phyloP scores from a whole-genome alignment of 2,329 filamentous ascomycete species.

The Penicillium thymicola region DNA sequence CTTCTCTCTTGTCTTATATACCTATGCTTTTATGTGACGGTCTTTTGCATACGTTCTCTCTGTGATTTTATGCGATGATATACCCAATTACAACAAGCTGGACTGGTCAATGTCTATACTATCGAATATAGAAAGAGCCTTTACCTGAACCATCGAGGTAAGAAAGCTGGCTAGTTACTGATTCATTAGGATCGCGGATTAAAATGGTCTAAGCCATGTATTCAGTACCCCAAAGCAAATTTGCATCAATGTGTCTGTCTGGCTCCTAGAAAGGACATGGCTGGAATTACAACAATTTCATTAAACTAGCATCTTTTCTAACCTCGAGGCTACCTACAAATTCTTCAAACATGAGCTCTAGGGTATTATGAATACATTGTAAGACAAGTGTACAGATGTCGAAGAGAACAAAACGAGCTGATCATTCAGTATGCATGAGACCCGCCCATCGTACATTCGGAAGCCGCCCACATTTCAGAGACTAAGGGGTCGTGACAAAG shows the following conservation, averaged over 20 bases:
- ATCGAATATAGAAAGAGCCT: neutral
- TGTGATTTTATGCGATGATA: neutral
- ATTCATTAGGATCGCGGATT: neutral
- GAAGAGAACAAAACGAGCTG: constrained; percentile 6
- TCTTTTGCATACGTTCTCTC: neutral
- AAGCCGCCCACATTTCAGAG: constrained; percentile 9
- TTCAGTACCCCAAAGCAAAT: neutral
- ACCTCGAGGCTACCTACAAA: neutral
- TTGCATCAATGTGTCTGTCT: neutral
- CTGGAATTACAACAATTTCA: neutral
- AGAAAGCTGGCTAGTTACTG: neutral
- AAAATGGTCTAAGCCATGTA: neutral
- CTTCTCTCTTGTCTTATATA: neutral
- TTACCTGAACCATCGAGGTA: neutral
- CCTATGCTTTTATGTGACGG: neutral
- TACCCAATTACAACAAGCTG: neutral
- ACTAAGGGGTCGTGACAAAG: neutral
- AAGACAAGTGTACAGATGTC: constrained; percentile 6
- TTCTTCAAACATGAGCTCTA: neutral
- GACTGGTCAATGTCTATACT: neutral
- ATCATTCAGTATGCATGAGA: constrained; percentile 12
- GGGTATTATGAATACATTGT: constrained; percentile 10
- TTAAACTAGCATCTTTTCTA: neutral
- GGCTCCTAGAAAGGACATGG: neutral
- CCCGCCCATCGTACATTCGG: constrained; percentile 16